Conservation (phyloP, 2,329 filamentous ascomycete genomes). For the Basipetospora sp. region DNA sequence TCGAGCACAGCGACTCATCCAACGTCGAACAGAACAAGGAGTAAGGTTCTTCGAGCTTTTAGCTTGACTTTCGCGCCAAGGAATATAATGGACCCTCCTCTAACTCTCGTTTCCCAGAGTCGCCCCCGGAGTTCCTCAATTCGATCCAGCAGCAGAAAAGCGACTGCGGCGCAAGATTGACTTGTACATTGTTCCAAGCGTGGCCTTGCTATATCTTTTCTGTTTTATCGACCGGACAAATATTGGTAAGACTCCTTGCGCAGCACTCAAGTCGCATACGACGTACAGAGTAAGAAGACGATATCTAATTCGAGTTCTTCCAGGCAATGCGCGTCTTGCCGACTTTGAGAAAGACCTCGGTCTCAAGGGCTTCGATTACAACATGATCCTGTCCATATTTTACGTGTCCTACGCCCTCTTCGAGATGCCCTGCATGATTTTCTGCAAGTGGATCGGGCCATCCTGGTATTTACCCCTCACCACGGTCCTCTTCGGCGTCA, state of each 20-base stretch:
- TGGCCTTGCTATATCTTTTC: slow-evolving; percentile 53
- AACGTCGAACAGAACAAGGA: too few relatives aligned
- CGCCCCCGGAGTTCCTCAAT: too few relatives aligned
- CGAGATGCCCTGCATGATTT: slow-evolving; percentile 42
- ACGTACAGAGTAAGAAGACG: slow-evolving; percentile 38
- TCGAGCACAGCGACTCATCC: too few relatives aligned
- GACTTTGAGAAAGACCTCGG: slow-evolving; percentile 20
- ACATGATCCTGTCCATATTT: slow-evolving; percentile 32
- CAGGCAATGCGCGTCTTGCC: slow-evolving; percentile 22
- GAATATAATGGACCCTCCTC: too few relatives aligned
- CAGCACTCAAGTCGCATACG: too few relatives aligned
- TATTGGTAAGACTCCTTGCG: slow-evolving; percentile 36
- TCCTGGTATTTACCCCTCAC: slow-evolving; percentile 31
- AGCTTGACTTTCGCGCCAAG: too few relatives aligned
- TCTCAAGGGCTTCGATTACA: slow-evolving; percentile 47
- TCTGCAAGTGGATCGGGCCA: slow-evolving; percentile 39
- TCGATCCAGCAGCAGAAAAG: slow-evolving; percentile 42
- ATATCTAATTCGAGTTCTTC: slow-evolving; percentile 21
- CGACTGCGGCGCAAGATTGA: slow-evolving; percentile 51
- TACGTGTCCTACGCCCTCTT: slow-evolving; percentile 38
- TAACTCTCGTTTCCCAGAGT: too few relatives aligned
- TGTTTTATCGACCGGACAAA: slow-evolving; percentile 65
- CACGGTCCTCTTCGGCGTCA: slow-evolving; percentile 39
- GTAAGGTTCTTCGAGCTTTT: too few relatives aligned
- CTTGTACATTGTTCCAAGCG: slow-evolving; percentile 48